Base-by-base conservation (phyloP, 2,329 filamentous ascomycete species). In the Cladosporium phlei region DNA sequence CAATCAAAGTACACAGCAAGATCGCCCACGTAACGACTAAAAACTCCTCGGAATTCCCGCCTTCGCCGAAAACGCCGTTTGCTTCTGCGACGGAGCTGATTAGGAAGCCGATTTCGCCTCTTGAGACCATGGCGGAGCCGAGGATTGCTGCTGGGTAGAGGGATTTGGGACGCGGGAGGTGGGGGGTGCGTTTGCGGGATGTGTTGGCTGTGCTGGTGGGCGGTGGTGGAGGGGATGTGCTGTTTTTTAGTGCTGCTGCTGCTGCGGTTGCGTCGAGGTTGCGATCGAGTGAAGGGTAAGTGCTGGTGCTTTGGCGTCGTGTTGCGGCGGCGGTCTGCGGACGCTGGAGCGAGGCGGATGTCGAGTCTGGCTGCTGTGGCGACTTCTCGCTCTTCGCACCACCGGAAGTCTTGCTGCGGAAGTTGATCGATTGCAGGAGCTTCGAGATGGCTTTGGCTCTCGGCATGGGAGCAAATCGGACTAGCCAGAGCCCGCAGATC, bases 41-140 rank as follows among this genome's bases (percentile, higher is more conserved):
- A 49, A 77, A 80, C 0, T 75, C 68, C 27, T 76, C 70, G 0
- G 71, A 69, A 12, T 63, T 61, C 2, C 48, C 37, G 21, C 49
- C 29, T 21, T 40, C 22, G 1, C 62, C 61, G 49, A 78, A 78
- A 9, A 78, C 68, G 0, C 73, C 72, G 11, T 69, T 66, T 4
- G 66, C 73, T 56, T 86, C 75, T 0, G 83, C 83, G 0, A 89
- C 63, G 0, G 82, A 79, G 1, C 82, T 81, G 51, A 93, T 87
- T 33, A 91, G 63, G 51, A 88, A 88, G 0, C 86, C 85, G 25
- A 91, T 87, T 61, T 93, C 86, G 1, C 86, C 86, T n/a, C 86
- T 74, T 0, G 86, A 80, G 0, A 85, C 77, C 86, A 91, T 91
- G 2, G 79, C 79, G 14, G 76, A 70, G 0, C 82, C 82, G 0